These are phyloP conservation scores for Komagataella pseudopastoris DNA, from an alignment of 805 yeast species.

Conservation along the genomic window DNA sequence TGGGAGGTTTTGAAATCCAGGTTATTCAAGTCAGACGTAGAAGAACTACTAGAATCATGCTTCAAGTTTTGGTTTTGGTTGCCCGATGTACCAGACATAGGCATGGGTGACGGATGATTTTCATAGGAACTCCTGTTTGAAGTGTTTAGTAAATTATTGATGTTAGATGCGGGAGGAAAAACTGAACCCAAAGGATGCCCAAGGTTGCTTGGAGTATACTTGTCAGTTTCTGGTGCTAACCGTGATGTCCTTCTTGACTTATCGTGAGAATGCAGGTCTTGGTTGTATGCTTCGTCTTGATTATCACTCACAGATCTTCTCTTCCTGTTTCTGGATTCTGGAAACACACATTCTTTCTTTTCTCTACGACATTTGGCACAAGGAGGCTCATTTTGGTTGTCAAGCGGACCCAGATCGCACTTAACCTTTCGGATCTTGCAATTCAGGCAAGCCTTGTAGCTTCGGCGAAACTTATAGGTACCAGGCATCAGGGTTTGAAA, in stretches of 20 bases:
- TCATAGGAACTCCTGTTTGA: neutral
- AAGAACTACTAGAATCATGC: neutral
- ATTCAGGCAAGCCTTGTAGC: conserved; percentile 73
- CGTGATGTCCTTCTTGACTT: neutral
- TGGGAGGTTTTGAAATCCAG: conserved; percentile 11
- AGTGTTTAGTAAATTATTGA: neutral
- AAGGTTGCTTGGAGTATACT: neutral
- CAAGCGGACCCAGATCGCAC: conserved; percentile 74
- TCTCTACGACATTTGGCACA: conserved; percentile 81
- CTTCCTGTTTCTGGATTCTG: conserved; percentile 4
- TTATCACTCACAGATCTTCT: neutral
- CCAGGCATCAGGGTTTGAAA: neutral
- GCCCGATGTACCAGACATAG: neutral
- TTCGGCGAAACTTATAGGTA: conserved; percentile 18
- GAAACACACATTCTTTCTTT: conserved; percentile 65
- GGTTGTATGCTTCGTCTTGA: neutral
- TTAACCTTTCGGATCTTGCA: conserved; percentile 77
- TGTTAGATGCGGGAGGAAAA: neutral
- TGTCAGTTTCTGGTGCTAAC: neutral
- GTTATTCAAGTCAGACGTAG: neutral
- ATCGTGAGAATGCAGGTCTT: neutral
- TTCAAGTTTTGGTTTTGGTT: neutral
- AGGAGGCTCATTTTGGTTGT: conserved; percentile 64
- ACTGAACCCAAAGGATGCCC: neutral
- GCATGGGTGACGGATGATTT: neutral